Evolutionary conservation across 805 yeast genomes (phyloP), one percentile per base, ranked within the genome.

Genomic region (Monosporozyma yasuniensis): DNA sequence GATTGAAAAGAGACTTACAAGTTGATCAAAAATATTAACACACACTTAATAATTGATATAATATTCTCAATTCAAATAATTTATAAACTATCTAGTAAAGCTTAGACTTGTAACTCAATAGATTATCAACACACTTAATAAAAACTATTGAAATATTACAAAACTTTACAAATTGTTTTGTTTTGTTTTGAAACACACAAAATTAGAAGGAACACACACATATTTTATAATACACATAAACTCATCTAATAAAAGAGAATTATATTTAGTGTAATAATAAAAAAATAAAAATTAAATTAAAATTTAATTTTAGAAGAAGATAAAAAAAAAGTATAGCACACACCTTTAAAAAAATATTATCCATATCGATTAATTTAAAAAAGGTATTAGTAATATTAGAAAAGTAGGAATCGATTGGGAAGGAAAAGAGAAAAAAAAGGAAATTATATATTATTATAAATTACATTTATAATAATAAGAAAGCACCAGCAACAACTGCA

Each of bases 401-500:
- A n/a, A n/a, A n/a, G n/a, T n/a, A n/a, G n/a, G n/a, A n/a, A n/a
- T n/a, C n/a, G n/a, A n/a, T n/a, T n/a, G n/a, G n/a, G n/a, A n/a
- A n/a, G n/a, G n/a, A n/a, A n/a, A n/a, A n/a, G n/a, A n/a, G n/a
- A n/a, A n/a, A n/a, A n/a, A n/a, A n/a, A n/a, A n/a, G n/a, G n/a
- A n/a, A n/a, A n/a, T n/a, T n/a, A n/a, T 16, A 35, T 18, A 35
- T 18, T 18, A 35, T 8, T 35, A 19, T 6, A 9, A 35, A 32
- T 39, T 9, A 21, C 4, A 37, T 32, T 67, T 67, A 74, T 58
- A 75, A 63, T 56, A 76, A 54, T 62, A 78, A 65, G 51, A 77
- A 69, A 52, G 74, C 66, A 64, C 78, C 82, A 44, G 79, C 80
- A 56, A 76, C 70, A 39, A 74, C 54, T 47, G 73, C 80, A 53